Conservation (phyloP, 345 rosid species). For the Aegle marmelos region DNA sequence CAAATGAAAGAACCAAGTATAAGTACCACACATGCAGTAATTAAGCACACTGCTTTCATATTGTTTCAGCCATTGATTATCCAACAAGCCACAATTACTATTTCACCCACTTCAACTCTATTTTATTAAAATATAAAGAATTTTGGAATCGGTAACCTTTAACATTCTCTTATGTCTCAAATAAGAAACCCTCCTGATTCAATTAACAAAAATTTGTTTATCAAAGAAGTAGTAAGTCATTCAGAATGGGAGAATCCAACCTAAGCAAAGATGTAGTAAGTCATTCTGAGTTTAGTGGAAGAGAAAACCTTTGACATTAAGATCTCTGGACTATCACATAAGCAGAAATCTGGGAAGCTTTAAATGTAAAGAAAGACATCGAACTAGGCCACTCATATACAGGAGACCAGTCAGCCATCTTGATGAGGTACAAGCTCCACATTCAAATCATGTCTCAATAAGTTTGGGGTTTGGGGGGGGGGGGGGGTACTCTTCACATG, state of each 20-base stretch:
- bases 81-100: not conserved
- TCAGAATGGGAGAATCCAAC: not conserved
- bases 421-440: constrained; percentile 10
- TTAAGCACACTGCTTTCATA: not conserved
- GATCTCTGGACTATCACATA: not conserved
- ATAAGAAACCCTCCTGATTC: not conserved
- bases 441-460: not conserved
- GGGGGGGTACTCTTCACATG: not conserved
- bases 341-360: not conserved
- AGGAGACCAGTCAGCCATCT: not conserved
- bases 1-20: constrained; percentile 2
- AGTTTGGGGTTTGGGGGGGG: no score
- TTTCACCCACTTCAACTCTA: not conserved
- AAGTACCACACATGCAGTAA: not conserved
- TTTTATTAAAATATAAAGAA: not conserved
- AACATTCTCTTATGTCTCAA: not conserved
- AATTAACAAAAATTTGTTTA: not conserved
- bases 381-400: not conserved
- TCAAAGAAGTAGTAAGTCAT: not conserved
- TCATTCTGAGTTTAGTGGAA: not conserved
- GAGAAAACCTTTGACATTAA: not conserved
- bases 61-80: not conserved
- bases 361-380: not conserved
- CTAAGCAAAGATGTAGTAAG: not conserved
- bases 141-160: not conserved